A percentile compares a stretch with the other conserved stretches of the same genome.
Conservation (phyloP, 78 protist species). For the Dictyostelium firmibasis region DNA sequence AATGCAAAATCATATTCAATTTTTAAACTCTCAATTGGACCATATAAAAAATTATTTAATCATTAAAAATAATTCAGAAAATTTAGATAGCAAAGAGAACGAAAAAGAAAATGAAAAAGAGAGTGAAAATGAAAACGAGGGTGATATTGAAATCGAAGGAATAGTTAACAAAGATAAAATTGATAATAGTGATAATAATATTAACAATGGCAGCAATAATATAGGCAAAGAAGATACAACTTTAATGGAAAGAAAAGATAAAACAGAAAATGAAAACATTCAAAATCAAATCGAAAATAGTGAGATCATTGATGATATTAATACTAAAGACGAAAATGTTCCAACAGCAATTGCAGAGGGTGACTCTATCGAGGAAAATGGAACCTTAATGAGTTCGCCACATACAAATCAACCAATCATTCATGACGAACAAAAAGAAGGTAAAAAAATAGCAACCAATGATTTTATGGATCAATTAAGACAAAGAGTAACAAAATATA, state of each 20-base stretch:
- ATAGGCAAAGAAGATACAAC: not conserved
- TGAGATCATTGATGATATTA: not conserved
- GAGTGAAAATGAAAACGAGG: not conserved
- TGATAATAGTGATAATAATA: not conserved
- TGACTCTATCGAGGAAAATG: not conserved
- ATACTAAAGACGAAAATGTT: not conserved
- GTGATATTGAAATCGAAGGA: not conserved
- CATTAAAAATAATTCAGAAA: not conserved
- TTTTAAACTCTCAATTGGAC: slow-evolving; percentile 39
- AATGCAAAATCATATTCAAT: slow-evolving; percentile 54
- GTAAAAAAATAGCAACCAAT: not conserved
- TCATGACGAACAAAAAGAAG: not conserved
- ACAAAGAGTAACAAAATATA: slow-evolving; percentile 11
- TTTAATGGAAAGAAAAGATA: not conserved
- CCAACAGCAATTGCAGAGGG: slow-evolving; percentile 3
- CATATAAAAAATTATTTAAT: not conserved
- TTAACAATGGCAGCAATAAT: not conserved
- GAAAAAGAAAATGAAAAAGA: not conserved
- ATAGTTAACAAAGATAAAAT: not conserved
- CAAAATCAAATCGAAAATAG: not conserved
- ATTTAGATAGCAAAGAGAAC: not conserved
- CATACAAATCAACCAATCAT: not conserved
- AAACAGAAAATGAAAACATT: too few relatives aligned
- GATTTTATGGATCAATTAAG: slow-evolving; percentile 40
- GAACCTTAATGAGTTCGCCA: not conserved